Conservation (phyloP, 2,329 filamentous ascomycete genomes). For the Ceratocystis smalleyi region DNA sequence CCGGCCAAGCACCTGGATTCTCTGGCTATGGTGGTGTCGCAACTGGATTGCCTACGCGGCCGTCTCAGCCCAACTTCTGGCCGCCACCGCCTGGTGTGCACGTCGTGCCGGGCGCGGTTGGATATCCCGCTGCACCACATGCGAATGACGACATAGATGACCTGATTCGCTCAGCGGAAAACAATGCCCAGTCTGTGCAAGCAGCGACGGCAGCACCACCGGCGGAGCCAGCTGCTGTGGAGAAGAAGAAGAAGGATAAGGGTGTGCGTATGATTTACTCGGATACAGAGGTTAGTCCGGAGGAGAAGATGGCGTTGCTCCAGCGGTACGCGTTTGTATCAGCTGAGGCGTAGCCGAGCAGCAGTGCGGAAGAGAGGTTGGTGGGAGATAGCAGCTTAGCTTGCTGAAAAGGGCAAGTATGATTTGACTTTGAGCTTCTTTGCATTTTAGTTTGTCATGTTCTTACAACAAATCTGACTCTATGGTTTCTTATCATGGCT, state of each 20-base stretch:
- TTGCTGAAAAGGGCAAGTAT: neutral
- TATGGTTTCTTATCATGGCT: neutral
- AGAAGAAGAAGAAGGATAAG: constrained; percentile 52
- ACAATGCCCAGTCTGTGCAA: constrained; percentile 32
- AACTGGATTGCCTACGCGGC: constrained; percentile 31
- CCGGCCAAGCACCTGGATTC: constrained; percentile 17
- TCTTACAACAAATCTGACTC: neutral
- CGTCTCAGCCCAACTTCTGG: constrained; percentile 19
- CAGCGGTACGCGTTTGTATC: constrained; percentile 54
- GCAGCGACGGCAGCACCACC: constrained; percentile 23
- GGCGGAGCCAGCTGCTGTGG: constrained; percentile 26
- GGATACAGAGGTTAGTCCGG: constrained; percentile 64
- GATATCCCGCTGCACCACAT: constrained; percentile 19
- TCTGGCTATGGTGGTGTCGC: constrained; percentile 21
- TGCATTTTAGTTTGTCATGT: constrained; percentile 2
- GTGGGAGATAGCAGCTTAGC: neutral
- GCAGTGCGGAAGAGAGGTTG: neutral
- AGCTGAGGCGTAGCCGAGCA: constrained; percentile 13
- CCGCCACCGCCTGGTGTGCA: neutral
- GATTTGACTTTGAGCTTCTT: constrained; percentile 6
- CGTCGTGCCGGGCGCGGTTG: constrained; percentile 21
- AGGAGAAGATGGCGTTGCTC: constrained; percentile 75
- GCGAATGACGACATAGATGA: constrained; percentile 48
- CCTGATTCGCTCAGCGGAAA: constrained; percentile 48
- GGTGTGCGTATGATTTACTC: constrained; percentile 64